phyloP scores from a whole-genome alignment of 805 yeast species.

The Lachancea quebecensis region DNA sequence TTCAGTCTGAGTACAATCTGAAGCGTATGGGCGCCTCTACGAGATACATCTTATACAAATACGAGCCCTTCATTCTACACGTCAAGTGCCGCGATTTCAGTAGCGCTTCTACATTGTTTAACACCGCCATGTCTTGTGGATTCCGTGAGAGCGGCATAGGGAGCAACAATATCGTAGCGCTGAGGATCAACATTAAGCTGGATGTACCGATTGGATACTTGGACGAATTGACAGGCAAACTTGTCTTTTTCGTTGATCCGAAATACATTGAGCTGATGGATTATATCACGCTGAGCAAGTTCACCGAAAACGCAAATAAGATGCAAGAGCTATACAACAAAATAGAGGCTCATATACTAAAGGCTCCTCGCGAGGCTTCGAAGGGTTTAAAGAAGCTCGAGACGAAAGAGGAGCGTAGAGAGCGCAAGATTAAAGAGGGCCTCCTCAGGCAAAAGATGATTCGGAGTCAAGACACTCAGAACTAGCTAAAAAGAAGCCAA shows the following conservation, averaged over 20 bases:
- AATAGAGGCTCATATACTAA: conserved; percentile 33
- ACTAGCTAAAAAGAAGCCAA: neutral
- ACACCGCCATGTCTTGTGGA: conserved; percentile 75
- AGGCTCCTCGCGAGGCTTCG: neutral
- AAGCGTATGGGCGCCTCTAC: conserved; percentile 19
- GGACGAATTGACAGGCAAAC: conserved; percentile 25
- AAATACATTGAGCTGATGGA: conserved; percentile 48
- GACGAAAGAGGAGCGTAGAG: conserved; percentile 51
- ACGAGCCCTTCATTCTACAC: conserved; percentile 80
- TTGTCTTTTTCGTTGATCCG: conserved; percentile 42
- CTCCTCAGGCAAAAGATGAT: conserved; percentile 18
- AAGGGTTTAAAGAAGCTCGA: conserved; percentile 27
- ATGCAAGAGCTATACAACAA: conserved; percentile 42
- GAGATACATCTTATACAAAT: conserved; percentile 65
- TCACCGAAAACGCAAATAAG: conserved; percentile 56
- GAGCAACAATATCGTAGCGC: conserved; percentile 67
- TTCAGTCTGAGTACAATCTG: conserved; percentile 1
- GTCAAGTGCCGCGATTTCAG: conserved; percentile 63
- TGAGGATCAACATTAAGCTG: conserved; percentile 57
- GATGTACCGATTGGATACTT: conserved; percentile 72
- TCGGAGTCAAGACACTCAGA: neutral
- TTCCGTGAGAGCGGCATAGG: conserved; percentile 86
- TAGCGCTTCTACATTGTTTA: conserved; percentile 55
- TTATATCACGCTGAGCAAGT: conserved; percentile 52
- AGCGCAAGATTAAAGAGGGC: conserved; percentile 47